Evolutionary conservation across 805 yeast genomes (phyloP).

Genomic region (Candida mattraensis): DNA sequence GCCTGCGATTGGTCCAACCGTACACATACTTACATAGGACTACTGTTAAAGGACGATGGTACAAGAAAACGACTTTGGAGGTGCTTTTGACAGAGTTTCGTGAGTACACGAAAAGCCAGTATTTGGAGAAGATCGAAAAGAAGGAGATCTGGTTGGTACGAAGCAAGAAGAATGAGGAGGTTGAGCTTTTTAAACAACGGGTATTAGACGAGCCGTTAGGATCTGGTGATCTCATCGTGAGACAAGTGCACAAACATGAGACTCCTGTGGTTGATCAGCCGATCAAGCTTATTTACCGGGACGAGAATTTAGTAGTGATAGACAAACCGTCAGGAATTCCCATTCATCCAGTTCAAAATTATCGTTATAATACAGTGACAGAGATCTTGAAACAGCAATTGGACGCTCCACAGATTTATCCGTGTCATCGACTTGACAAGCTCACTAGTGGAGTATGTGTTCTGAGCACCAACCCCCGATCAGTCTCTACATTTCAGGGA

Average conservation of each 20-base stretch:
- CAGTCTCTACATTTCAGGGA: constrained; percentile 35
- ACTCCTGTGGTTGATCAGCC: constrained; percentile 21
- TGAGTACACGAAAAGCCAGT: constrained; percentile 26
- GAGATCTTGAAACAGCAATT: constrained; percentile 43
- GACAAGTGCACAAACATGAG: constrained; percentile 33
- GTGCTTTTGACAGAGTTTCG: constrained; percentile 42
- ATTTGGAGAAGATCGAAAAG: constrained; percentile 20
- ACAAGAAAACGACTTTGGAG: constrained; percentile 36
- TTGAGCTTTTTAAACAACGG: constrained; percentile 32
- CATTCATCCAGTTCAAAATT: constrained; percentile 52
- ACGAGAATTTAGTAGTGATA: constrained; percentile 39
- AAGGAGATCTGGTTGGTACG: constrained; percentile 21
- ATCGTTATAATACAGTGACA: constrained; percentile 43
- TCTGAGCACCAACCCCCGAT: constrained; percentile 39
- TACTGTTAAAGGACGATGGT: constrained; percentile 48
- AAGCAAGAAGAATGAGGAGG: constrained; percentile 20
- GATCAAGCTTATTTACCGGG: constrained; percentile 23
- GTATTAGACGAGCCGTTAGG: constrained; percentile 19
- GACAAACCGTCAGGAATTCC: constrained; percentile 56
- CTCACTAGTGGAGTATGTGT: constrained; percentile 54
- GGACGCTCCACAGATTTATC: constrained; percentile 20
- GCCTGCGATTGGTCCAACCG: constrained; percentile 42
- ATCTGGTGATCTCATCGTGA: constrained; percentile 31
- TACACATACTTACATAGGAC: constrained; percentile 38
- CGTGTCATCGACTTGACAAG: constrained; percentile 55